Percentiles rank a stretch among this genome's conserved stretches.
phyloP scores from a whole-genome alignment of 768 basidiomycete genomes.

The Pulveroboletus frians region DNA sequence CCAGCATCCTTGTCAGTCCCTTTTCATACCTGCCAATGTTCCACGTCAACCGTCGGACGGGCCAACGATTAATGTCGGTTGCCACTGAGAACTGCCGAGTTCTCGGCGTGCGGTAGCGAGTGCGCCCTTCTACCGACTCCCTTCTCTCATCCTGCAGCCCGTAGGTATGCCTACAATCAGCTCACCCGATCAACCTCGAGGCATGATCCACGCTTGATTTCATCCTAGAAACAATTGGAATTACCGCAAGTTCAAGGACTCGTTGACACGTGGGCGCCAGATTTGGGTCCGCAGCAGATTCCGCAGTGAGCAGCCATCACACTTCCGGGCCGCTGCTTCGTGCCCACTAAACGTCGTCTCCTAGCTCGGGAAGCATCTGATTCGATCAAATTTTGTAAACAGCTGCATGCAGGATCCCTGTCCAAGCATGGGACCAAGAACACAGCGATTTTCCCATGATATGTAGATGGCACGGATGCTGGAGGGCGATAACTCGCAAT shows the following conservation, averaged over 20 bases:
- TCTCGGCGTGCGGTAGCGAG: not conserved
- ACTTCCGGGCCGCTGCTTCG: not conserved
- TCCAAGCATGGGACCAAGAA: conserved; percentile 12
- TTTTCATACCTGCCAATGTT: not conserved
- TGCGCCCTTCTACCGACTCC: not conserved
- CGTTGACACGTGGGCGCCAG: no score
- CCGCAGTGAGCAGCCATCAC: no score
- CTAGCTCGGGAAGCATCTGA: not conserved
- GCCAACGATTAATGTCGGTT: not conserved
- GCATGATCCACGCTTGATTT: no score
- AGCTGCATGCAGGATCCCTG: not conserved
- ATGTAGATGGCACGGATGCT: conserved; percentile 16
- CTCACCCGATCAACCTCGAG: no score
- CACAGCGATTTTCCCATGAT: fast-evolving
- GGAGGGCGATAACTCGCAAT: conserved; percentile 15
- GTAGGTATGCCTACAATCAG: no score
- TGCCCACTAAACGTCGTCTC: not conserved
- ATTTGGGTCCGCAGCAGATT: no score
- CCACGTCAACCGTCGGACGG: not conserved
- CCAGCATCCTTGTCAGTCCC: not conserved
- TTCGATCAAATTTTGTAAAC: not conserved
- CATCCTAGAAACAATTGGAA: no score
- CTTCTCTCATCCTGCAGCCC: not conserved
- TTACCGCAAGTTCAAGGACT: no score
- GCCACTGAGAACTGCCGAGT: not conserved